Evolutionary conservation across 2,329 filamentous ascomycete species (phyloP), one percentile per base, ranked within the genome.

Genomic region (Verruconis gallopava): DNA sequence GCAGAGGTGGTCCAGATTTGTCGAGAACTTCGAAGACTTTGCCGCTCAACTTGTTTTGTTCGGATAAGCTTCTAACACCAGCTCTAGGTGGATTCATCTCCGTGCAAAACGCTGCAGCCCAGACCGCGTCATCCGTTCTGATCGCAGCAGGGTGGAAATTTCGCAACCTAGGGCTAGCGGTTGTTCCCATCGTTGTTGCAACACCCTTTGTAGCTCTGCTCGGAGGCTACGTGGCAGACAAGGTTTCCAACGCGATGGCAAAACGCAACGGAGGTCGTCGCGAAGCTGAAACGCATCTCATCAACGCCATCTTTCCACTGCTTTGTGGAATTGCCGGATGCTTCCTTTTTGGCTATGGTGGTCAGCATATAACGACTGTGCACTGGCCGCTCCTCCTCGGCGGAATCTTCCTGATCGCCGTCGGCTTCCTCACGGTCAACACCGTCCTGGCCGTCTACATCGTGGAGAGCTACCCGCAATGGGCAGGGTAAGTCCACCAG

Each of bases 381-480:
- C 46, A 45, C 40, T 55, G 51, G 50, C 20, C 39, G 9, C 46
- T 54, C 33, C 50, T 56, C 47, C 45, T 56, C 6, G 32, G 51
- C 13, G 54, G 50, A 9, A 44, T 55, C 6, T 53, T 52, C 14
- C 45, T 55, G 20, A 53, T 55, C 42, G 49, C 50, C 2, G 53
- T 56, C 37, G 51, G 53, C 9, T 55, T 55, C 44, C 48, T 56
- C 1, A 50, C 50, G 6, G 50, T 51, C 4, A 56, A 55, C 28
- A 55, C 54, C 4, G 49, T 56, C 28, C 49, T 52, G 11, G 49
- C 52, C 2, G 54, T 56, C n/a, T 56, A 55, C 37, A 50, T 55
- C 9, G 46, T 56, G 2, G 54, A 56, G 42, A 50, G 48, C 45
- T 56, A 56, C 40, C 53, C 54, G 14, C 52, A 55, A 37, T 47